Percentiles rank a stretch among this genome's conserved stretches.
These are phyloP conservation scores for Aspergillus kassunensis DNA, from an alignment of 495 filamentous ascomycete genomes.

Conservation along the genomic window DNA sequence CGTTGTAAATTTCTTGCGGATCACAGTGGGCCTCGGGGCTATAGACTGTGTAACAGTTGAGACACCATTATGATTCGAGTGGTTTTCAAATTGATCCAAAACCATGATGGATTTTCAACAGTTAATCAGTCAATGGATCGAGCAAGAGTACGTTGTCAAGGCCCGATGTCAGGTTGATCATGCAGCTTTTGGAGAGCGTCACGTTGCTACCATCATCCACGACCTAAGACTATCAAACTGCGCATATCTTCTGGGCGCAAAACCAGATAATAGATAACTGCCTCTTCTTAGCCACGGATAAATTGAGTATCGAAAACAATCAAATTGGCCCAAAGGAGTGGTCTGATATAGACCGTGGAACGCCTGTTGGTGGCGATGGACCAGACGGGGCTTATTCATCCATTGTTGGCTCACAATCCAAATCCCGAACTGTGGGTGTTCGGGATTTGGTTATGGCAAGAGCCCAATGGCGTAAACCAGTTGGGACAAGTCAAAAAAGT, in stretches of 20 bases:
- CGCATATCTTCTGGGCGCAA: slow-evolving; percentile 13
- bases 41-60: slow-evolving; percentile 22
- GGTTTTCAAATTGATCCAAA: slow-evolving; percentile 13
- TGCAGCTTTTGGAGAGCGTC: slow-evolving; percentile 13
- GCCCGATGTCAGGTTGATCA: slow-evolving; percentile 3
- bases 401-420: slow-evolving; percentile 12
- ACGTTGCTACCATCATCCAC: slow-evolving; percentile 18
- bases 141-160: slow-evolving; percentile 1
- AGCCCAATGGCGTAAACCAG: slow-evolving; percentile 8
- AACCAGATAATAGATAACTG: neutral
- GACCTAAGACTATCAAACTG: slow-evolving; percentile 6
- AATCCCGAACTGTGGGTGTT: slow-evolving; percentile 16
- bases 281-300: neutral
- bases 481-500: neutral
- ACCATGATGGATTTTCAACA: slow-evolving; percentile 16
- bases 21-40: slow-evolving; percentile 19
- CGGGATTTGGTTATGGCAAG: slow-evolving; percentile 22
- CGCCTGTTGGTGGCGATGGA: slow-evolving; percentile 1
- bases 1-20: slow-evolving; percentile 48
- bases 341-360: slow-evolving; percentile 20
- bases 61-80: slow-evolving; percentile 13
- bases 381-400: slow-evolving; percentile 21
- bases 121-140: slow-evolving; percentile 2
- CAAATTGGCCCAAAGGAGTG: slow-evolving; percentile 11
- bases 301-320: slow-evolving; percentile 5